Evolutionary conservation across 805 yeast species (phyloP).

Genomic region (Candida namnaoensis): DNA sequence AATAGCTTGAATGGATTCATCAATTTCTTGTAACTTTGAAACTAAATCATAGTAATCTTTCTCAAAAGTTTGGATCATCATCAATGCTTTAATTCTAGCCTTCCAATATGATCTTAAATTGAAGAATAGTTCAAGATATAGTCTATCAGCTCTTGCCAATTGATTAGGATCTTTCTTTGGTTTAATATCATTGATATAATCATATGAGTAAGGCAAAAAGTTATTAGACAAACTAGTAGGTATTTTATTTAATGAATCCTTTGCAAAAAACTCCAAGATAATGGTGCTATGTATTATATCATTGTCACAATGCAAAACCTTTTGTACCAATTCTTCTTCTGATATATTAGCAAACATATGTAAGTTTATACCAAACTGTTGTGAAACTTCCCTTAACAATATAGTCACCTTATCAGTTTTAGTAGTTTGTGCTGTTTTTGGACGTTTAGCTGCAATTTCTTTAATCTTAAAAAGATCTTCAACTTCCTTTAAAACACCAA

Average conservation of each 20-base stretch:
- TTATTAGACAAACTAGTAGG: constrained; percentile 63
- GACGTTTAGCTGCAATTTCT: constrained; percentile 40
- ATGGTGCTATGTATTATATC: constrained; percentile 63
- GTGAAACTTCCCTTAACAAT: constrained; percentile 79
- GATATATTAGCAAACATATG: constrained; percentile 61
- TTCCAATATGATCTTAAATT: constrained; percentile 88
- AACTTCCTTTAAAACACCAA: constrained; percentile 77
- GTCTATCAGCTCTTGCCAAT: constrained; percentile 79
- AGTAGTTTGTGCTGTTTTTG: constrained; percentile 35
- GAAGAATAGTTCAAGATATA: constrained; percentile 74
- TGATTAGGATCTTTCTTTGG: constrained; percentile 67
- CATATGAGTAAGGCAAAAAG: constrained; percentile 73
- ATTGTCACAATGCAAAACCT: constrained; percentile 66
- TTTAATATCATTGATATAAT: constrained; percentile 34
- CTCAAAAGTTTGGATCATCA: constrained; percentile 60
- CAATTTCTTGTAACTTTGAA: constrained; percentile 58
- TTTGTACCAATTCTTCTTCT: constrained; percentile 60
- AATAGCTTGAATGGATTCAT: constrained; percentile 62
- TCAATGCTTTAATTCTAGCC: constrained; percentile 78
- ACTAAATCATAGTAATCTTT: constrained; percentile 72
- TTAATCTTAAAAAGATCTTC: constrained; percentile 86
- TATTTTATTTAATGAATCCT: constrained; percentile 67
- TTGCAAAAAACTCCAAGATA: constrained; percentile 77
- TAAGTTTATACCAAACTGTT: constrained; percentile 89
- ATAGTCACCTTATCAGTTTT: constrained; percentile 53